Conservation (phyloP, 495 filamentous ascomycete species). For the Podospora pseudoanserina region DNA sequence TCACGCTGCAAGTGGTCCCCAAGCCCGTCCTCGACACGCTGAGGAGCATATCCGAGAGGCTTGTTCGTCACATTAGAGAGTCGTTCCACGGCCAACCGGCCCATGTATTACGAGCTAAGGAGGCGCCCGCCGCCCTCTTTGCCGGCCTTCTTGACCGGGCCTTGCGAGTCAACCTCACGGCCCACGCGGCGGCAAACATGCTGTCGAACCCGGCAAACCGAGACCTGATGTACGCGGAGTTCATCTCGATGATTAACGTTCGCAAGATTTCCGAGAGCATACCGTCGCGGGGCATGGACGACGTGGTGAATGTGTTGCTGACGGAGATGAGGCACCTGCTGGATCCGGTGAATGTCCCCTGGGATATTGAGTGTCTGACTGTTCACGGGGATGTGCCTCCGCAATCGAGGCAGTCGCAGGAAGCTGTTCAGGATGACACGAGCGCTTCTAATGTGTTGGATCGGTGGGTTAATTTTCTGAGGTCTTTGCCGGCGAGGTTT, state of each 20-base stretch:
- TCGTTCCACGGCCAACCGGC: constrained; percentile 77
- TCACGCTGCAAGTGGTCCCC: constrained; percentile 86
- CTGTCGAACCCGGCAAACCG: constrained; percentile 68
- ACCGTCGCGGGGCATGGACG: constrained; percentile 61
- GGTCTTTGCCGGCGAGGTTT: constrained; percentile 70
- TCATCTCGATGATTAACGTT: constrained; percentile 74
- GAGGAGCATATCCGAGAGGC: constrained; percentile 72
- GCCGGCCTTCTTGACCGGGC: constrained; percentile 77
- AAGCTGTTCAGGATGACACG: constrained; percentile 17
- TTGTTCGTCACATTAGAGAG: constrained; percentile 71
- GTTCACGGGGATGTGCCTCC: constrained; percentile 53
- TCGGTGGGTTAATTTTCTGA: constrained; percentile 79
- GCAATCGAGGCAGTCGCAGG: constrained; percentile 34
- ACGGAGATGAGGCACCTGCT: constrained; percentile 71
- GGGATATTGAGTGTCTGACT: constrained; percentile 52
- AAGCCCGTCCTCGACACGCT: constrained; percentile 78
- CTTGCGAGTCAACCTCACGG: constrained; percentile 85
- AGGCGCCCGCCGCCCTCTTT: constrained; percentile 86
- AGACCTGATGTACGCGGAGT: constrained; percentile 91
- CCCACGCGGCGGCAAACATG: constrained; percentile 78
- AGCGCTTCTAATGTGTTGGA: constrained; percentile 67
- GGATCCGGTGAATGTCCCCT: constrained; percentile 54
- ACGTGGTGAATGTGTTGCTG: constrained; percentile 65
- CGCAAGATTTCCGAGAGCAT: constrained; percentile 59
- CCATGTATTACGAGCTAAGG: constrained; percentile 80